phyloP scores from a whole-genome alignment of 2,329 filamentous ascomycete genomes.

The Sporothrix pseudoabietina region DNA sequence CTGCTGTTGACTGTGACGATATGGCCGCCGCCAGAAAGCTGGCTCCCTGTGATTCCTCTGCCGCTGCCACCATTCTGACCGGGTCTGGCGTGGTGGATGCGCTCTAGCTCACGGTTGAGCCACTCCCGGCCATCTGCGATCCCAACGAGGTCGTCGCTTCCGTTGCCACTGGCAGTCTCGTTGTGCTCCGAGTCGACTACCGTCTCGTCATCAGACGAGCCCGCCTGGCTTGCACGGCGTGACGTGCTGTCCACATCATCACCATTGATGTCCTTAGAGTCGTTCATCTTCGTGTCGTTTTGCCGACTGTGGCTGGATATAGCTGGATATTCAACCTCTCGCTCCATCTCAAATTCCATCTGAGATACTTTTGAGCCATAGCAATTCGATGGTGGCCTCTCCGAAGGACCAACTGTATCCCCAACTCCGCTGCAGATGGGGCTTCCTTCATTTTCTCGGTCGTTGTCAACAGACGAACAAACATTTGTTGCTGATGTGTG shows the following conservation, averaged over 20 bases:
- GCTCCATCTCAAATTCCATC: neutral
- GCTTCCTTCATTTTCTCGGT: too few relatives aligned
- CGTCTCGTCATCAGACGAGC: neutral
- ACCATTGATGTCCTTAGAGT: neutral
- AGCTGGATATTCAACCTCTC: neutral
- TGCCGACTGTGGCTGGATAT: neutral
- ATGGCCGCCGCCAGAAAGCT: neutral
- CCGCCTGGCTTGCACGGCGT: neutral
- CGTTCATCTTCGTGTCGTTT: neutral
- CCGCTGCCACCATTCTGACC: too few relatives aligned
- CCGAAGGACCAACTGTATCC: too few relatives aligned
- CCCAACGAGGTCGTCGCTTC: too few relatives aligned
- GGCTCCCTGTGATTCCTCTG: neutral
- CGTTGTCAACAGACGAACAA: too few relatives aligned
- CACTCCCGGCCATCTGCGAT: neutral
- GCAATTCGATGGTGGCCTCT: too few relatives aligned
- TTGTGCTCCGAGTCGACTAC: neutral
- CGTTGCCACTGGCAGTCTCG: neutral
- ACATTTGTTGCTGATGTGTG: too few relatives aligned
- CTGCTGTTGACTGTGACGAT: neutral
- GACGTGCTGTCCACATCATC: neutral
- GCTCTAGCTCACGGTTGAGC: conserved; percentile 1
- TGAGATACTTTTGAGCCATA: neutral
- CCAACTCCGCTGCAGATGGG: too few relatives aligned
- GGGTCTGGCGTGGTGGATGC: neutral